Evolutionary conservation across 345 rosid genomes (phyloP), one percentile per base, ranked within the genome.

Genomic region (Populus nigra): DNA sequence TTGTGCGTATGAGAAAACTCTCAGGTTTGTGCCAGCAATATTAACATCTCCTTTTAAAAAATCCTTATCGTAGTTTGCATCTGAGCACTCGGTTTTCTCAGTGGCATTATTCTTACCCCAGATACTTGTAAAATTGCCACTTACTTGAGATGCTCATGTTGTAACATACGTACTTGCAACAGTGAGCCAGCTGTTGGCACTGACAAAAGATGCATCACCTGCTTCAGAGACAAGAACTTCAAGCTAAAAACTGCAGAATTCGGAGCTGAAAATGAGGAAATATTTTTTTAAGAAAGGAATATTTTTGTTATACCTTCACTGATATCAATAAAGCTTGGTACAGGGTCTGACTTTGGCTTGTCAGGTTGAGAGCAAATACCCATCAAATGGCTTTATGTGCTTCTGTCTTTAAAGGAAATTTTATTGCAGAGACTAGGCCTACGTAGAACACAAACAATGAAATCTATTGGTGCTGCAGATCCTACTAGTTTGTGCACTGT

Each of bases 1-100:
- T 78, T 78, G 63, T 8, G 71, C 75, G 47, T 43, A 78, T 2
- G 76, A 71, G 71, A 78, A 77, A 62, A 29, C 72, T 72, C 17
- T 78, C 65, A 72, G 35, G 18, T 72, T 78, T 18, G 74, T 41
- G 23, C 50, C 80, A 17, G 61, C 43, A 38, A 45, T 39, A 39
- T 39, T 39, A 39, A 62, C 31, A 20, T 61, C 69, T 38, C 31
- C 69, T 29, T 77, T 69, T 29, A 74, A 69, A 41, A 77, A 43
- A 20, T 41, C 16, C 7, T 39, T 39, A 8, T 62, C 63, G 12
- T 77, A 69, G n/a, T 38, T 69, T 8, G 69, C 36, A 1, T 12
- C 61, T 41, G 74, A 39, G 31, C 70, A 77, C 41, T 69, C 79
- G 8, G 61, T 27, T 8, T 70, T 74, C 43, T 39, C 43, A 15